Base-by-base conservation (phyloP, 805 yeast species). In the Schizosaccharomyces osmophilus region DNA sequence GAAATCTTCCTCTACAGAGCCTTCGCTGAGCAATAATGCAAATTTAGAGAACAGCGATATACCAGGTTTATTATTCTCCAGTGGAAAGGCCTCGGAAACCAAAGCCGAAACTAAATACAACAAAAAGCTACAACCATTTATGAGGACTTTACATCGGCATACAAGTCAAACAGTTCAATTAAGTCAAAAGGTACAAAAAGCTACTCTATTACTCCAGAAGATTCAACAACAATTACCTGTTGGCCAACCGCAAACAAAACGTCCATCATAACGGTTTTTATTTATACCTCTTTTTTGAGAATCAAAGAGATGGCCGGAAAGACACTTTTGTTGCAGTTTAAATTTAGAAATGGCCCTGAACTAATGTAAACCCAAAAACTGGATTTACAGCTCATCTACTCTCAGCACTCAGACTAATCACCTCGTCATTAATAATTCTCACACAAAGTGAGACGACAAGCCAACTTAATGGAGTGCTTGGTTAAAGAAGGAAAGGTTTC, bases 401-500 rank as follows among this genome's bases (percentile, higher is more conserved):
- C 31, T 51, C 22, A 24, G 57, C 57, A 51, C 57, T 51, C 57
- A 51, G 57, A 51, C 57, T 51, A 51, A 51, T 51, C 26, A 29
- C 36, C 36, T 29, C 57, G 57, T 51, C 57, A 19, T 45, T 8
- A 17, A 9, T 15, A n/a, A 45, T n/a, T 45, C 51, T 45, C 51
- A 45, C 26, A 51, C 5, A 26, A 17, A 29, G 39, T 51, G 57
- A 17, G 36, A 51, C 57, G 57, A 51, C 57, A 51, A 51, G 36
- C 57, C 36, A 51, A 51, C 57, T 51, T 51, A 51, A 51, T 51
- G 57, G 57, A 51, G 36, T 51, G 57, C 57, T 51, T 51, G 31
- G 57, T 51, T 24, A 29, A 51, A 17, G 51, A 45, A 24, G 26
- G 17, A 24, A 45, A 45, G 22, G 11, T 45, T 45, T 22, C 26